Evolutionary conservation across 2,329 filamentous ascomycete genomes (phyloP), one percentile per base, ranked within the genome.

Genomic region (Westerdykella aurantiaca): DNA sequence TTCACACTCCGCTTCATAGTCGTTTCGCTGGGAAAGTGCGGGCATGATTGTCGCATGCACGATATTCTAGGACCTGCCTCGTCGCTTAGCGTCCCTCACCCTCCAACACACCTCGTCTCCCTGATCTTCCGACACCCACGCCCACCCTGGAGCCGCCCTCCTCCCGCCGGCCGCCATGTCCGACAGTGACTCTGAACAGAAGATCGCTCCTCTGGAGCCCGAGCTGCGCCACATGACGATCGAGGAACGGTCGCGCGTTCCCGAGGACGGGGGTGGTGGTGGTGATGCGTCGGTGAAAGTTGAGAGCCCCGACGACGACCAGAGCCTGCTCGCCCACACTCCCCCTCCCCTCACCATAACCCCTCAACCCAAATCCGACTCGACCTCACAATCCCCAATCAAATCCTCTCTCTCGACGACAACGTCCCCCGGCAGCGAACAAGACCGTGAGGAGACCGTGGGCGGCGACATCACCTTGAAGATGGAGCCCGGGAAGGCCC

Each of bases 391-490:
- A 31, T 38, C 35, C 37, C n/a, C n/a, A 16, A 35, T 12, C n/a
- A 35, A 35, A 35, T 35, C 33, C 13, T 35, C 57, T 29, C 57
- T 52, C 39, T 60, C 60, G 12, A 52, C 58, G 23, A 52, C 62
- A n/a, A 69, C 70, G 6, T 64, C 71, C 12, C 58, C 62, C 6
- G 18, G 18, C 18, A 48, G 56, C 41, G 67, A 64, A 41, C 61
- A 60, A 43, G 68, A 73, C 44, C 58, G 71, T 31, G 75, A 80
- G 59, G 76, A 80, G 55, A 72, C 72, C 34, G 68, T 83, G 41
- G 76, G 77, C 46, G 80, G 78, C 51, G 79, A 80, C 48, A 79
- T 84, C 45, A 77, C 74, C 40, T 64, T 84, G 57, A 83, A 82
- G 63, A 70, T 79, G 60, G 80, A 83, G 66, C 77, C 79, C 21